Evolutionary conservation across 331 rosid genomes (phyloP), one percentile per base, ranked within the genome.

Genomic region (Stylosanthes scabra): DNA sequence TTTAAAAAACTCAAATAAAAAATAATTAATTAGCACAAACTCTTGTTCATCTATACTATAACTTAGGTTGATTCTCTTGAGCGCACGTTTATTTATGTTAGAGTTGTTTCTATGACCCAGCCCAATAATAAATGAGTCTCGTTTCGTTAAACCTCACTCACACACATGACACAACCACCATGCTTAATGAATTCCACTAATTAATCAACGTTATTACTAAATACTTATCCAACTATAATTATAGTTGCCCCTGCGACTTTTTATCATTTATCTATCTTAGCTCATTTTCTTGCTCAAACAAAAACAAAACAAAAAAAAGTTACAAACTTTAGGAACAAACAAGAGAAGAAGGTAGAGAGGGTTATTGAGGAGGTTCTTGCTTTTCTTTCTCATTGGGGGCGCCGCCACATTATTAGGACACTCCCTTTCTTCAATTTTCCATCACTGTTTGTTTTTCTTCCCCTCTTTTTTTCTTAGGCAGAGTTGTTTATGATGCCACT

Each of bases 161-260:
- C 76, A 34, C 11, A 27, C 76, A 20, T 20, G 25, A 20, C 25
- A 6, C 40, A 63, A 56, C 63, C 8, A 9, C 58, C 54, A 41
- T 63, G 15, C 11, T 25, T 52, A n/a, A 52, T 15, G 15, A 15
- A 20, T 52, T 25, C 58, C 12, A 52, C 58, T 52, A 52, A 52
- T 52, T 14, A 52, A 52, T 52, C 58, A 52, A 15, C 7, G 4
- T 52, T 14, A 52, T n/a, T 3, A 52, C 3, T 34, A 34, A 34
- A 3, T 50, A 14, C 4, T 34, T 34, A 34, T 34, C 39, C 39
- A 34, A 34, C 6, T 34, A 34, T 34, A 34, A 63, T 75, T 50
- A 56, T 81, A 9, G 63, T 49, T 58, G 81, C 20, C 72, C 68
- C 68, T 20, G 67, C 66, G 79, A 76, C 85, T 81, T 71, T 76